Conservation (phyloP, 179 eudicot species). For the Gypsophila paniculata region DNA sequence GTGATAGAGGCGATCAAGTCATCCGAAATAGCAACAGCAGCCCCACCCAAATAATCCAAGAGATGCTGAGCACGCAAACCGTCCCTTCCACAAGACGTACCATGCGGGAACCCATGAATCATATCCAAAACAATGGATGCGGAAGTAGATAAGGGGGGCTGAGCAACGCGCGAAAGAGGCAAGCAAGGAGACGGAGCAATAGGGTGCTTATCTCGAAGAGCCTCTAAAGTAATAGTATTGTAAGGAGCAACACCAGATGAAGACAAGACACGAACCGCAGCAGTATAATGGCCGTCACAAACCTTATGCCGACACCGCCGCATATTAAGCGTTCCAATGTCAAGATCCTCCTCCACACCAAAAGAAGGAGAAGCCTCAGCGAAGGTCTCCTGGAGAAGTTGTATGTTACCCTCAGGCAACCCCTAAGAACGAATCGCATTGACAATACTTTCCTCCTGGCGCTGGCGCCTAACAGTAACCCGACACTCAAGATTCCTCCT, state of each 20-base stretch:
- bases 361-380: too few relatives aligned
- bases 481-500: too few relatives aligned
- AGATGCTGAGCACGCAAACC: neutral
- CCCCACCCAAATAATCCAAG: slow-evolving; percentile 4
- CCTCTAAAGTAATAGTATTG: neutral
- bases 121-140: neutral
- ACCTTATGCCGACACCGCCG: neutral
- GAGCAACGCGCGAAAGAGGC: neutral
- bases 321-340: neutral
- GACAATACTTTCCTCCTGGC: too few relatives aligned
- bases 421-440: too few relatives aligned
- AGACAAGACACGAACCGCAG: neutral
- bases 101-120: neutral
- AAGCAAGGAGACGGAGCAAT: neutral
- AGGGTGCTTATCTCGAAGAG: neutral
- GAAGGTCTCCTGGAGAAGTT: too few relatives aligned
- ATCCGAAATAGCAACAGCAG: neutral
- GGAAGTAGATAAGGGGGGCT: neutral
- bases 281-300: neutral
- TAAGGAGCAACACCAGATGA: neutral
- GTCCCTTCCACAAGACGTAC: neutral
- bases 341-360: too few relatives aligned
- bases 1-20: neutral
- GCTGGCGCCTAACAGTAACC: too few relatives aligned
- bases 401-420: too few relatives aligned